A percentile compares a stretch with the other conserved stretches of the same genome.
Conservation (phyloP, 2,329 filamentous ascomycete genomes). For the Rhinocladiella mackenziei region DNA sequence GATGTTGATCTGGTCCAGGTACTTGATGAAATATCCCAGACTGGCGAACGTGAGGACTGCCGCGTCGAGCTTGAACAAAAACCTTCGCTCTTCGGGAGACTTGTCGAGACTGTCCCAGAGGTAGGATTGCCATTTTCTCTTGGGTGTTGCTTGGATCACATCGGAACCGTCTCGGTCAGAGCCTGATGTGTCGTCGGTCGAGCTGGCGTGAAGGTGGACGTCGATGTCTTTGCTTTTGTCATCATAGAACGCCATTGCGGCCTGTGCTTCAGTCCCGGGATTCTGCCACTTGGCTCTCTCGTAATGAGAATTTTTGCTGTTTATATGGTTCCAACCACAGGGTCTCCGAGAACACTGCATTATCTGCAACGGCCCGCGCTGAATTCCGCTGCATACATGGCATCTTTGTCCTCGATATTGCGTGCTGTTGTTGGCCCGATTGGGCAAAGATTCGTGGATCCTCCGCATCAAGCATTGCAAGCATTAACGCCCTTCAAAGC, state of each 20-base stretch:
- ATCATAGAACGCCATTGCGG: constrained; percentile 10
- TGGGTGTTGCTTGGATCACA: constrained; percentile 30
- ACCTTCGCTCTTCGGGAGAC: constrained; percentile 45
- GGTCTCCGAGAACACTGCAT: too few relatives aligned
- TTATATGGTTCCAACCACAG: too few relatives aligned
- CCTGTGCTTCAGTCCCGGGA: too few relatives aligned
- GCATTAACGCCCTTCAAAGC: too few relatives aligned
- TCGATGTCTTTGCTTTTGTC: constrained; percentile 8
- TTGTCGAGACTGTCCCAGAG: constrained; percentile 54
- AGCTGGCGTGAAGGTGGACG: constrained; percentile 1
- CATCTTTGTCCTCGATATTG: too few relatives aligned
- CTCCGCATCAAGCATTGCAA: too few relatives aligned
- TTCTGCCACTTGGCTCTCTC: too few relatives aligned
- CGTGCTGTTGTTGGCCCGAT: too few relatives aligned
- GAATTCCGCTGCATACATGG: too few relatives aligned
- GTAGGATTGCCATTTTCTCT: constrained; percentile 47
- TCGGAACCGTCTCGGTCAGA: constrained; percentile 8
- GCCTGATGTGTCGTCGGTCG: not conserved
- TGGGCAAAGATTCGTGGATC: too few relatives aligned
- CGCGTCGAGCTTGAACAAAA: constrained; percentile 55
- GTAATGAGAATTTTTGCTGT: too few relatives aligned
- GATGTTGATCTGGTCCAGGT: constrained; percentile 43
- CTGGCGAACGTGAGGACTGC: constrained; percentile 56
- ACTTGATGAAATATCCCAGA: constrained; percentile 53
- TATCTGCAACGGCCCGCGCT: too few relatives aligned